Evolutionary conservation across 257 asterid genomes (phyloP).

Genomic region (Plantago ovata): DNA sequence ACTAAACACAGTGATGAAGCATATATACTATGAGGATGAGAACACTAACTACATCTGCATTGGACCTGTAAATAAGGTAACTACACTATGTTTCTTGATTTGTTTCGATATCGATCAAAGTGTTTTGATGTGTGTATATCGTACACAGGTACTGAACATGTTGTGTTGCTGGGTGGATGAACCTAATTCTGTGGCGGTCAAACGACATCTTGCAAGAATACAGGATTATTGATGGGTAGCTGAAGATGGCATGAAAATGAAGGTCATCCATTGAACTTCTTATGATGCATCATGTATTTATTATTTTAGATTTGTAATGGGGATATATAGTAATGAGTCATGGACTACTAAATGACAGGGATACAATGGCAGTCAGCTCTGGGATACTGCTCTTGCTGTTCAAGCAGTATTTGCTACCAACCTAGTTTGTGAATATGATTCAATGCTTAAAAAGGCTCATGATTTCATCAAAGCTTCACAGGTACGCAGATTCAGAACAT

Average conservation of each 20-base stretch:
- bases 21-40: conserved; percentile 10
- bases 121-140: too few species aligned
- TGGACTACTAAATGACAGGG: conserved; percentile 46
- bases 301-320: conserved; percentile 1
- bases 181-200: conserved; percentile 39
- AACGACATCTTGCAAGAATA: conserved; percentile 52
- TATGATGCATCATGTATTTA: background rate
- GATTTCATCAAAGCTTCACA: conserved; percentile 56
- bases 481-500: conserved; percentile 21
- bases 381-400: conserved; percentile 62
- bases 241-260: conserved; percentile 92
- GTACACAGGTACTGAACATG: conserved; percentile 57
- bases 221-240: conserved; percentile 78
- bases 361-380: conserved; percentile 67
- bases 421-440: conserved; percentile 42
- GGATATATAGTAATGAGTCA: too few species aligned
- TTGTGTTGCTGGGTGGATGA: conserved; percentile 65
- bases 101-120: too few species aligned
- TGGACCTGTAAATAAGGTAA: conserved; percentile 15
- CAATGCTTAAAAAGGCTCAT: conserved; percentile 50
- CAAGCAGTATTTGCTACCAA: conserved; percentile 57
- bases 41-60: conserved; percentile 9
- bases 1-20: conserved; percentile 10
- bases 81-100: background rate
- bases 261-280: conserved; percentile 26